These are phyloP conservation scores for Hypoxylon sp. DNA, from an alignment of 2,329 filamentous ascomycete species.

Conservation along the genomic window DNA sequence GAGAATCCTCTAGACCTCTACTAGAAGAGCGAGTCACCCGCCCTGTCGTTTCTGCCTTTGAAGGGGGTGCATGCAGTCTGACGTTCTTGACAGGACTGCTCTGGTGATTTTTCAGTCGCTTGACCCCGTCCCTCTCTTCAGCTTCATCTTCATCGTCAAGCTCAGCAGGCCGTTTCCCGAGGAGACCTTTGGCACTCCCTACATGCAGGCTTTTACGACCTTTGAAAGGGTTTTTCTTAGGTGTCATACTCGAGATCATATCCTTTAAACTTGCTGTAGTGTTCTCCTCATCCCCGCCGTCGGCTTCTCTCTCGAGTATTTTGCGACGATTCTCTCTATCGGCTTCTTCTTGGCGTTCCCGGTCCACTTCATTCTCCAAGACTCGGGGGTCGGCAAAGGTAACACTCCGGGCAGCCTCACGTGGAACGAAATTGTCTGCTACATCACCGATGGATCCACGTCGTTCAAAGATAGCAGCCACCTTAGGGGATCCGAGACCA, in stretches of 20 bases:
- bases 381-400: constrained; percentile 76
- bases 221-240: constrained; percentile 76
- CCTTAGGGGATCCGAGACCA: constrained; percentile 81
- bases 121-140: constrained; percentile 72
- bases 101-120: constrained; percentile 79
- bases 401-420: constrained; percentile 62
- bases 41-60: constrained; percentile 75
- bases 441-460: constrained; percentile 79
- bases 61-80: constrained; percentile 76
- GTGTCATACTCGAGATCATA: constrained; percentile 83
- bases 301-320: constrained; percentile 67
- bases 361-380: constrained; percentile 74
- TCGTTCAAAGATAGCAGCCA: constrained; percentile 79
- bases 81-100: constrained; percentile 84
- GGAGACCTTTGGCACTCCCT: constrained; percentile 78
- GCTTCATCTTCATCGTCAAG: constrained; percentile 74
- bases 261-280: constrained; percentile 78
- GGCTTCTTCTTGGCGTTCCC: constrained; percentile 72
- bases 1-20: constrained; percentile 62
- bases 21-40: constrained; percentile 66
- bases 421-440: constrained; percentile 74
- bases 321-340: constrained; percentile 72
- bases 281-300: constrained; percentile 70
- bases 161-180: constrained; percentile 81
- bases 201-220: constrained; percentile 83